Conservation (phyloP, 1,284 basidiomycete genomes). For the Trichosporon faecale region DNA sequence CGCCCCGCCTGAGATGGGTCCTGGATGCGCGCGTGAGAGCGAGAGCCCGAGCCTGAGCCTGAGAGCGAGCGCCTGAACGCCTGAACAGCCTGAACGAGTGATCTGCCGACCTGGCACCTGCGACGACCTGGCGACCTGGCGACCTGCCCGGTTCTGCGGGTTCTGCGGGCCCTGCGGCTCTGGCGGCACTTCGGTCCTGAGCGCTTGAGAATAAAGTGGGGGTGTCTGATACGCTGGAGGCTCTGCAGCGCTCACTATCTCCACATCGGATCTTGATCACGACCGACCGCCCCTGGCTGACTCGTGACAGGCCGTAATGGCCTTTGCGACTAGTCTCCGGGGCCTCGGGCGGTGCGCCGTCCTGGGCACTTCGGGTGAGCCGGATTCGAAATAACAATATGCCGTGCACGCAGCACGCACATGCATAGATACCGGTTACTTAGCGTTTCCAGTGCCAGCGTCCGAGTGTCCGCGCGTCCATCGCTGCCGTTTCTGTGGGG, state of each 20-base stretch:
- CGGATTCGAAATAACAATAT: not conserved
- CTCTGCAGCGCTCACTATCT: constrained; percentile 1
- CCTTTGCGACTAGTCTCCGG: not conserved
- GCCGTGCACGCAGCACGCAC: constrained; percentile 8
- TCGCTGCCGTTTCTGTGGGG: not conserved
- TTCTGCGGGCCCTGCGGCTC: not conserved
- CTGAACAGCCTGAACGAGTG: not conserved
- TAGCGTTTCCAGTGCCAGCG: not conserved
- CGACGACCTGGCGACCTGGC: too few species aligned
- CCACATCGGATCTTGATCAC: constrained; percentile 6
- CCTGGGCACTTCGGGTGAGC: not conserved
- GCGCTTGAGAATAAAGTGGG: not conserved
- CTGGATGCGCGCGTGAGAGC: not conserved
- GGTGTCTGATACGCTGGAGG: not conserved
- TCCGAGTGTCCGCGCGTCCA: not conserved
- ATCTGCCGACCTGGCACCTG: constrained; percentile 2
- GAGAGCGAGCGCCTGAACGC: not conserved
- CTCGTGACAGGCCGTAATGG: not conserved
- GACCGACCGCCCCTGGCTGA: not conserved
- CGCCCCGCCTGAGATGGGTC: not conserved
- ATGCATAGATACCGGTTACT: constrained; percentile 10
- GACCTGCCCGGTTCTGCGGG: constrained; percentile 1
- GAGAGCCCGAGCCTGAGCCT: not conserved
- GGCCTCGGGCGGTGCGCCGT: not conserved
- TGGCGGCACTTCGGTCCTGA: not conserved